Conservation (phyloP, 2,329 filamentous ascomycete species). For the Talaromyces sp. region DNA sequence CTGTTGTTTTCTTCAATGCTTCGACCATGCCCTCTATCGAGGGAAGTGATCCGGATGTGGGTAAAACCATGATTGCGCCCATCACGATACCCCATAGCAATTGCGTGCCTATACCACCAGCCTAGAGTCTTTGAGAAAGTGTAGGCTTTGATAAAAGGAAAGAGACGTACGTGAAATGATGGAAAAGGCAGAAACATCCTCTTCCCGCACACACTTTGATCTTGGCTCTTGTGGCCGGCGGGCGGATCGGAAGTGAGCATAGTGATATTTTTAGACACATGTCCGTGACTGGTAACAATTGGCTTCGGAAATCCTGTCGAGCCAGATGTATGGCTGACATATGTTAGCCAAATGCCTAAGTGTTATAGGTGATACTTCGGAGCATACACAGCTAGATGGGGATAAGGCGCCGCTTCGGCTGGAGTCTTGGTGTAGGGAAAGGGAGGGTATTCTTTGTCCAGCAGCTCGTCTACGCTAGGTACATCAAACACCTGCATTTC, state of each 20-base stretch:
- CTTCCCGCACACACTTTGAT: neutral
- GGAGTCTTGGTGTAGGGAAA: constrained; percentile 14
- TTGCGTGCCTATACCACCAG: neutral
- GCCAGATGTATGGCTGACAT: constrained; percentile 8
- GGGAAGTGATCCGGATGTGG: constrained; percentile 4
- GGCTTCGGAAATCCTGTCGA: constrained; percentile 8
- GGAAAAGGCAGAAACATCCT: neutral
- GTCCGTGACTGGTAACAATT: constrained; percentile 12
- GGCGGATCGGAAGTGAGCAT: neutral
- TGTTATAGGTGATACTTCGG: neutral
- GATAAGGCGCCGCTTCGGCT: neutral
- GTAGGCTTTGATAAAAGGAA: neutral
- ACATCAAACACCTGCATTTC: neutral
- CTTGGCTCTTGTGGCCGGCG: neutral
- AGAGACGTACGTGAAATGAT: neutral
- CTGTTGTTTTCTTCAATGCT: constrained; percentile 10
- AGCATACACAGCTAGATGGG: neutral
- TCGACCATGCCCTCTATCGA: constrained; percentile 12
- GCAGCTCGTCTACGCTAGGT: constrained; percentile 22
- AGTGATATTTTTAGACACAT: neutral
- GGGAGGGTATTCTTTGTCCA: constrained; percentile 14
- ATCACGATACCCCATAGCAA: neutral
- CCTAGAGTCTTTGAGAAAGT: neutral
- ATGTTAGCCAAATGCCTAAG: neutral
- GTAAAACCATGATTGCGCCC: neutral